Evolutionary conservation across 2,329 filamentous ascomycete species (phyloP), one percentile per base, ranked within the genome.

Genomic region (Ophiocordyceps polyrhachis-furcata): DNA sequence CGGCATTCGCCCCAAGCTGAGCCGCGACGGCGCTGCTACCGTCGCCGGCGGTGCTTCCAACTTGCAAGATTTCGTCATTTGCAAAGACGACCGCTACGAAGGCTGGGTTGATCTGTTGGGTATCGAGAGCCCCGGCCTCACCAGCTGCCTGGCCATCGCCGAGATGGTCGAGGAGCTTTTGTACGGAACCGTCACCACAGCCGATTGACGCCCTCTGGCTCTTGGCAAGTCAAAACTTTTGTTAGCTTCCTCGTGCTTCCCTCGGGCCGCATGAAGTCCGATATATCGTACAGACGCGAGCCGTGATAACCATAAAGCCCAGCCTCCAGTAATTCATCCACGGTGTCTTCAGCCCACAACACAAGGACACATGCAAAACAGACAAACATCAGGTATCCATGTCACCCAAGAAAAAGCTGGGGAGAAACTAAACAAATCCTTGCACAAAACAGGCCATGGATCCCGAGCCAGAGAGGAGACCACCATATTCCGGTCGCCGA

Each of bases 121-220:
- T 0, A 95, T 95, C 52, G 89, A 96, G 67, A 93, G 85, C 61
- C 89, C 89, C 0, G 89, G 89, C 5, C 63, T 96, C 60, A 96
- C 89, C 42, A 91, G 84, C 59, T 77, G 73, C 53, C 63, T 96
- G 64, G 87, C 87, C 2, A 89, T 95, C 61, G 88, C 71, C 4
- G 84, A 93, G 56, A 73, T 74, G 67, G 87, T 94, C 0, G 60
- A 64, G 40, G 55, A 58, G 43, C 50, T 77, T 43, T 49, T 76
- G 44, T 73, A 76, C 46, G 60, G 60, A 4, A 51, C 35, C 37
- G 28, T 41, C 23, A 17, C 15, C 43, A 32, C 42, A n/a, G 12
- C 19, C 20, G 23, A 42, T 15, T 41, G 19, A 21, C 38, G 38
- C 21, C 21, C 6, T 23, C 21, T 23, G n/a, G n/a, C n/a, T n/a